Base-by-base conservation (phyloP, 202 grass and related monocot genomes). In the Setaria viridis region DNA sequence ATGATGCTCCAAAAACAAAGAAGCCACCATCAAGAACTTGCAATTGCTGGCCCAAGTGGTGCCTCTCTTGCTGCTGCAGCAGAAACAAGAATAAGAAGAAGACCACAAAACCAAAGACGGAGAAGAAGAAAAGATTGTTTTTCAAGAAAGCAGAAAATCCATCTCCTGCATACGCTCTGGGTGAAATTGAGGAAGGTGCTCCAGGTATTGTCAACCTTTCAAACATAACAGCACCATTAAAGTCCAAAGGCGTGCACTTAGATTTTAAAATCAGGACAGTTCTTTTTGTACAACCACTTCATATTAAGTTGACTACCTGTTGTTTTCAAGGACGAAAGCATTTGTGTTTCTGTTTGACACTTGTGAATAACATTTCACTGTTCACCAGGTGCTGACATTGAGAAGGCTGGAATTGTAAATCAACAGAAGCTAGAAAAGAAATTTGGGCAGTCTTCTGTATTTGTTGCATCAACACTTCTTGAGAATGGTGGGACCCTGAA, bases 391-490 rank as follows among this genome's bases (percentile, higher is more conserved):
- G 80, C 82, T 87, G 92, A 94, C 48, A 88, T 85, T 60, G 80
- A 87, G 78, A 93, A 94, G 63, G 76, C 90, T 63, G 79, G 75
- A 51, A 84, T 88, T 60, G 87, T 94, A 74, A 90, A 91, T 12
- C 90, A 94, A 80, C 82, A 91, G 72, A 97, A 97, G 73, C 68
- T 97, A 45, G 91, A 94, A 76, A 97, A 97, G 90, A 97, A 94
- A 84, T 97, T 94, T 73, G 94, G 94, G 51, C 94, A 97, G 84
- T 97, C 94, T 65, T 91, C 94, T 47, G 90, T 97, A 78, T 97
- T 97, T 90, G 94, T 94, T 87, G 88, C 94, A 50, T 94, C 92
- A 47, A 97, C 94, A 6, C 88, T 97, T 84, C 90, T 97, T 64
- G 94, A 97, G 91, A 91, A 97, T 70, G 94, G 94, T 67, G 94